Evolutionary conservation across 2,329 filamentous ascomycete genomes (phyloP), one percentile per base, ranked within the genome.

Genomic region (Alternaria longipes): DNA sequence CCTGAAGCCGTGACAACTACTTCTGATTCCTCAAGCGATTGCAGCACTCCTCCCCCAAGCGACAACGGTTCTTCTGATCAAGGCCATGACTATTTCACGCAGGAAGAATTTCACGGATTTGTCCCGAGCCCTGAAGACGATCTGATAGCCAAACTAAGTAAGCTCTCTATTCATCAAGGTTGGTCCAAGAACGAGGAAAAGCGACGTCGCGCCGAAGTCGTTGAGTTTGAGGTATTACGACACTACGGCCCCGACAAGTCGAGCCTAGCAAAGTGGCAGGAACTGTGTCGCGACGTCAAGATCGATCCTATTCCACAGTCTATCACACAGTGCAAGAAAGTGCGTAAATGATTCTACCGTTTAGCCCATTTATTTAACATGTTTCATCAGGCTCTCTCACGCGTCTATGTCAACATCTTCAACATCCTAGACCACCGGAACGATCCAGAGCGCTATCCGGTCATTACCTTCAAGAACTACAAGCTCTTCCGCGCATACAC

Each of bases 251-350:
- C 20, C 4, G 52, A 61, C 32, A n/a, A 41, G 1, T 58, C 20
- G 8, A 68, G 62, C 18, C 55, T 74, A 9, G 57, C 66, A 45
- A 59, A 56, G 6, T 74, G 68, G 66, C 70, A 74, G 41, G 46
- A 67, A 12, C 40, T 74, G 30, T 74, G 72, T 57, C 28, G 40
- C 2, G 62, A 69, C 8, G 62, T 71, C 28, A 41, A 45, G 18
- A 64, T 73, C 7, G 42, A 56, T 0, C 63, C 59, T 22, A 16
- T 59, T 6, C 71, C 69, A 1, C 3, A 3, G 2, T 66, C 70
- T 0, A 70, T 74, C 26, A 69, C 59, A 1, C 40, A 73, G 49
- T 75, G 71, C 62, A 70, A 57, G 49, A 70, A 71, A 67, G 72
- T 72, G 59, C 22, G 52, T 34, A 12, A 20, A 7, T 5, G 16